Evolutionary conservation across 805 yeast species (phyloP).

Genomic region (Torulaspora quercuum): DNA sequence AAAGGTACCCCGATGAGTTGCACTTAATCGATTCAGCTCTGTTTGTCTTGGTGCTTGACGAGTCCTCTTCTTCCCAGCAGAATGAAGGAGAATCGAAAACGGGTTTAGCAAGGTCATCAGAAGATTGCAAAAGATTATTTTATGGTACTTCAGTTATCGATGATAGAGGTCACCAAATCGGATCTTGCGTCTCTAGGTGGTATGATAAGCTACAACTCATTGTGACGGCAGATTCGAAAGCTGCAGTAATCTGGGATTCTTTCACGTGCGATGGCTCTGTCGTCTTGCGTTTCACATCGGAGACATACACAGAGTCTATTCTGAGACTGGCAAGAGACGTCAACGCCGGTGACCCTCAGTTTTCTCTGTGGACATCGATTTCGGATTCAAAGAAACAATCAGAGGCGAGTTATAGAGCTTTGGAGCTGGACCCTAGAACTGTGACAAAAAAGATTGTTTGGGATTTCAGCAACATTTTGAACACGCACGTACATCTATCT

Average conservation of each 20-base stretch:
- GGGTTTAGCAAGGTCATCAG: constrained; percentile 26
- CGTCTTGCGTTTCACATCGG: constrained; percentile 81
- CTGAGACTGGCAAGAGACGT: constrained; percentile 76
- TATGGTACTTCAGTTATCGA: constrained; percentile 77
- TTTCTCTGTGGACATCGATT: constrained; percentile 39
- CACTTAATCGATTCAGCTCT: constrained; percentile 67
- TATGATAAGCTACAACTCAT: constrained; percentile 85
- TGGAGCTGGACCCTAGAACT: constrained; percentile 14
- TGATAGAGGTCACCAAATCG: constrained; percentile 75
- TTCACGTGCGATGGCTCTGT: constrained; percentile 93
- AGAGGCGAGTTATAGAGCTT: constrained; percentile 15
- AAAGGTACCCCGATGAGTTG: constrained; percentile 38
- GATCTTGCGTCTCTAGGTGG: constrained; percentile 93
- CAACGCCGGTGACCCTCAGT: constrained; percentile 49
- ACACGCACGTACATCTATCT: constrained; percentile 63
- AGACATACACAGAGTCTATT: constrained; percentile 85
- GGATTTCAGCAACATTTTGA: constrained; percentile 38
- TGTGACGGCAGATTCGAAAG: constrained; percentile 79
- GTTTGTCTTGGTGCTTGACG: constrained; percentile 78
- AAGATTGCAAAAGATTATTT: constrained; percentile 57
- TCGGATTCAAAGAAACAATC: constrained; percentile 5
- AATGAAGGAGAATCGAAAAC: constrained; percentile 23
- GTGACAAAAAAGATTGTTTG: constrained; percentile 35
- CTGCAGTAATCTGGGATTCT: constrained; percentile 88
- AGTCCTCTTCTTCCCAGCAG: constrained; percentile 57